Conservation (phyloP, 495 filamentous ascomycete species). For the Hypoxylon cercidicola region DNA sequence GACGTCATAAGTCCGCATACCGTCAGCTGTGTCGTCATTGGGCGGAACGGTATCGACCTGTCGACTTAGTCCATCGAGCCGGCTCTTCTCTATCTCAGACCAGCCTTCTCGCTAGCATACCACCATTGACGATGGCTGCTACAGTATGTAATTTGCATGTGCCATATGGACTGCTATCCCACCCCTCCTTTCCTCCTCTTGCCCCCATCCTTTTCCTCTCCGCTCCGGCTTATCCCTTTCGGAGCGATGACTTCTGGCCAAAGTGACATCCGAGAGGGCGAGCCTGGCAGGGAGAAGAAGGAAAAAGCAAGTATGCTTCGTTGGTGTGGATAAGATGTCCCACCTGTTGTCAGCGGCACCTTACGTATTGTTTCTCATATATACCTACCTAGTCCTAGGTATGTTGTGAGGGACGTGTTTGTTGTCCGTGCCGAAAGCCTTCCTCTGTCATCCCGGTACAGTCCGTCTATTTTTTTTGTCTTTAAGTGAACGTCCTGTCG, state of each 20-base stretch:
- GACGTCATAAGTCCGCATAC: slow-evolving; percentile 39
- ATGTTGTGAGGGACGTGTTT: slow-evolving; percentile 15
- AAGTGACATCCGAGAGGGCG: slow-evolving; percentile 30
- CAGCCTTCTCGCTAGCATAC: slow-evolving; percentile 32
- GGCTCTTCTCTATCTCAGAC: slow-evolving; percentile 27
- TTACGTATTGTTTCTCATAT: slow-evolving; percentile 29
- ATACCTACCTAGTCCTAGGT: too few relatives aligned
- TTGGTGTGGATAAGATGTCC: slow-evolving; percentile 31
- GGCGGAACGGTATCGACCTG: slow-evolving; percentile 34
- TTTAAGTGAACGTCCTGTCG: slow-evolving; percentile 13
- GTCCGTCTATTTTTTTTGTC: slow-evolving; percentile 14
- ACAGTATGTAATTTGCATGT: slow-evolving; percentile 38
- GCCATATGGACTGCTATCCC: slow-evolving; percentile 29
- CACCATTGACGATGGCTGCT: slow-evolving; percentile 14
- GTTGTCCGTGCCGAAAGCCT: slow-evolving; percentile 11
- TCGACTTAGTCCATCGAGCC: slow-evolving; percentile 26
- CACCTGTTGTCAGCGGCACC: slow-evolving; percentile 34
- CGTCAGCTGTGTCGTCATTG: slow-evolving; percentile 42
- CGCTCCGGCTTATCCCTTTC: slow-evolving; percentile 20
- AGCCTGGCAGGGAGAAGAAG: slow-evolving; percentile 12
- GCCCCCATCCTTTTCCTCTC: slow-evolving; percentile 27
- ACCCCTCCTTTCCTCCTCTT: slow-evolving; percentile 18
- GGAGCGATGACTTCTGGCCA: slow-evolving; percentile 17
- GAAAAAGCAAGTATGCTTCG: slow-evolving; percentile 28
- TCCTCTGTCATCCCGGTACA: slow-evolving; percentile 7